Evolutionary conservation across 2,329 filamentous ascomycete genomes (phyloP).

Genomic region (Sporothrix protearum): DNA sequence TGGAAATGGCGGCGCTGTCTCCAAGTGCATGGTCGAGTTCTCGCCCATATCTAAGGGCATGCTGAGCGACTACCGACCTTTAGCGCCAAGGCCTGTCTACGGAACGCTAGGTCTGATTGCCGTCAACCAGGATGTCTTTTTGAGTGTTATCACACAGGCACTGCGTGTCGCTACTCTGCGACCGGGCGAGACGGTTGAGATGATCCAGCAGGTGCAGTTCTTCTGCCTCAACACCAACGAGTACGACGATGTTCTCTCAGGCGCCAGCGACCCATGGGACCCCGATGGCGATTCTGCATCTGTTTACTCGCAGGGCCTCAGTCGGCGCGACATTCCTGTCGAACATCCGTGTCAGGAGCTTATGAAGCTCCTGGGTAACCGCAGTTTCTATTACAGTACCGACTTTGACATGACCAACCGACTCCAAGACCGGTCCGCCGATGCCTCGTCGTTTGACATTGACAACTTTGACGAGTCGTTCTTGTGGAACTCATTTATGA

Average conservation of each 20-base stretch:
- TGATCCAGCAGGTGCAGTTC: constrained; percentile 83
- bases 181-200: constrained; percentile 83
- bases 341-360: constrained; percentile 89
- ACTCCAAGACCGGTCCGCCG: constrained; percentile 78
- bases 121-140: constrained; percentile 77
- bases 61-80: constrained; percentile 69
- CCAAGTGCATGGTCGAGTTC: constrained; percentile 87
- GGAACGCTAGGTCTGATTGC: constrained; percentile 88
- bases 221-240: constrained; percentile 84
- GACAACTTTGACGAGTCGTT: constrained; percentile 91
- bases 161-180: constrained; percentile 75
- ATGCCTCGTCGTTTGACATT: constrained; percentile 77
- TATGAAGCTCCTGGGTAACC: constrained; percentile 87
- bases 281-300: constrained; percentile 48
- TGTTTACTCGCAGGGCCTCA: constrained; percentile 50
- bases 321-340: constrained; percentile 64
- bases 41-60: constrained; percentile 60
- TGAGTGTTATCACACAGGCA: constrained; percentile 82
- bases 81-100: constrained; percentile 71
- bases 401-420: constrained; percentile 95
- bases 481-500: constrained; percentile 99
- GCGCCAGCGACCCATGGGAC: constrained; percentile 48
- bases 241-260: constrained; percentile 71
- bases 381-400: constrained; percentile 97
- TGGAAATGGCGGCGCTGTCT: constrained; percentile 41